These are phyloP conservation scores for Pichia sp. DNA, from an alignment of 1,139 yeast genomes.

Conservation along the genomic window DNA sequence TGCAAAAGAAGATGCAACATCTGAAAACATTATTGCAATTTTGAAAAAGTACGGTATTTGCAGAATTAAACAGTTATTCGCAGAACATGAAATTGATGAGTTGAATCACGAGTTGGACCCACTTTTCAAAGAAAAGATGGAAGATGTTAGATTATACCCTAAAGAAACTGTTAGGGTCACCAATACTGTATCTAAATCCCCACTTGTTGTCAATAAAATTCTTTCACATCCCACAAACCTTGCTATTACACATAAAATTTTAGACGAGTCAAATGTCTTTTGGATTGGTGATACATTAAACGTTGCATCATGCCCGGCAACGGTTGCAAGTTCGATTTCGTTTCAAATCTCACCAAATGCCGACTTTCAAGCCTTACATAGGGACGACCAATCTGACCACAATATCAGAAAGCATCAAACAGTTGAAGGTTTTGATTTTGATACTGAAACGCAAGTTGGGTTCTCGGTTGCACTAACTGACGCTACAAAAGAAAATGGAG, in stretches of 20 bases:
- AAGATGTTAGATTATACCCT: slow-evolving; percentile 10
- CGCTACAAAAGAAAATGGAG: slow-evolving; percentile 24
- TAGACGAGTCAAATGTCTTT: slow-evolving; percentile 10
- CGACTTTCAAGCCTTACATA: slow-evolving; percentile 21
- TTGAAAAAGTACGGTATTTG: slow-evolving; percentile 9
- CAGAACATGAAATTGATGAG: slow-evolving; percentile 3
- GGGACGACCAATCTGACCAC: slow-evolving; percentile 25
- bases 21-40: slow-evolving; percentile 2
- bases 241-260: slow-evolving; percentile 3
- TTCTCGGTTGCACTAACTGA: slow-evolving; percentile 19
- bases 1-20: slow-evolving; percentile 9
- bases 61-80: slow-evolving; percentile 5
- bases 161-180: slow-evolving; percentile 11
- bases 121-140: slow-evolving; percentile 6
- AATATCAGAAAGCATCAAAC: slow-evolving; percentile 14
- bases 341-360: slow-evolving; percentile 26
- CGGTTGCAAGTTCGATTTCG: slow-evolving; percentile 20
- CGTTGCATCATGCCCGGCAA: slow-evolving; percentile 8
- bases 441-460: slow-evolving; percentile 22
- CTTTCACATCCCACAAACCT: slow-evolving; percentile 9
- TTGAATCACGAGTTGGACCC: slow-evolving; percentile 10
- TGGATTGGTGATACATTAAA: slow-evolving; percentile 12
- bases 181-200: slow-evolving; percentile 10
- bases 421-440: slow-evolving; percentile 11
- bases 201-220: slow-evolving; percentile 9